Evolutionary conservation across 345 rosid species (phyloP).

Genomic region (Populus davidiana): DNA sequence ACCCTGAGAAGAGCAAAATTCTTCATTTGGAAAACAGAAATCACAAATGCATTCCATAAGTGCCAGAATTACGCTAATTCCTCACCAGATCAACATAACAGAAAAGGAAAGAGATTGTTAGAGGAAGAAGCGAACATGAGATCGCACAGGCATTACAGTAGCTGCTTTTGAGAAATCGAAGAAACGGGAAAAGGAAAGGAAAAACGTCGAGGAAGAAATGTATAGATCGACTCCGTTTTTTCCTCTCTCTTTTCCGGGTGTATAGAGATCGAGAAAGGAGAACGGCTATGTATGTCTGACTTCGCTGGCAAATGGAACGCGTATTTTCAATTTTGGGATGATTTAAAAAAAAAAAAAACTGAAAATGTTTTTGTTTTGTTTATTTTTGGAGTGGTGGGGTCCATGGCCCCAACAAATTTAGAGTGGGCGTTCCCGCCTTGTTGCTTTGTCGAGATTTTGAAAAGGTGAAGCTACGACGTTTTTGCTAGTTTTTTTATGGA

Average conservation of each 20-base stretch:
- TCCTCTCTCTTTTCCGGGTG: background rate
- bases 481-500: background rate
- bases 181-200: background rate
- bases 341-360: background rate
- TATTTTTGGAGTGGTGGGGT: background rate
- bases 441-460: background rate
- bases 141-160: background rate
- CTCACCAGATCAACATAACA: conserved; percentile 5
- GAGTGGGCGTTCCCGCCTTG: conserved; percentile 27
- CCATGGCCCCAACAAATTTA: conserved; percentile 7
- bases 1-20: background rate
- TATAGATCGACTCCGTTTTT: background rate
- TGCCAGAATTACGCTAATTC: conserved; percentile 1
- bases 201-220: background rate
- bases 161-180: background rate
- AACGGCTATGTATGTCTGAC: background rate
- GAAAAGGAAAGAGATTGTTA: background rate
- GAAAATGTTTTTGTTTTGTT: background rate
- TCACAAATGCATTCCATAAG: background rate
- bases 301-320: background rate
- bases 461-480: background rate
- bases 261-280: background rate
- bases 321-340: background rate
- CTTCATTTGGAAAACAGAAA: background rate
- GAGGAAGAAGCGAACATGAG: background rate